These are phyloP conservation scores for Urochloa ruziziensis DNA, from an alignment of 176 grass and related monocot genomes.

Conservation along the genomic window DNA sequence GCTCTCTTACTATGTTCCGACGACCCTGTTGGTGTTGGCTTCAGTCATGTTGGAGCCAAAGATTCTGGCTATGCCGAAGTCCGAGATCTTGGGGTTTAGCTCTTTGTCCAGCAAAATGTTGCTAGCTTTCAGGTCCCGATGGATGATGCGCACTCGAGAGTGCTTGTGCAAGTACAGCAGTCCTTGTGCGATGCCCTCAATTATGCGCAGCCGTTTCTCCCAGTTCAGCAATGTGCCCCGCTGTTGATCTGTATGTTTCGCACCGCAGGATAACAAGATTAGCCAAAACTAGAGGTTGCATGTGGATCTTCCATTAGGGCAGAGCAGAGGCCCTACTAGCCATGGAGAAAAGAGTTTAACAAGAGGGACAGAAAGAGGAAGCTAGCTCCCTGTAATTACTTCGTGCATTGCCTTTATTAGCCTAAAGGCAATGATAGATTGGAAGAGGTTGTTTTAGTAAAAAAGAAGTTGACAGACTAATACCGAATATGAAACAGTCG, in stretches of 20 bases:
- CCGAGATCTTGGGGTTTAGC: conserved; percentile 48
- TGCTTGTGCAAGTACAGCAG: conserved; percentile 54
- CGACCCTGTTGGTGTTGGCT: conserved; percentile 50
- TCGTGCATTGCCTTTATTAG: too few species aligned
- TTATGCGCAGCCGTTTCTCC: conserved; percentile 25
- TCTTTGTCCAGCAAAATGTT: conserved; percentile 41
- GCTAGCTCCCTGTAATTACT: too few species aligned
- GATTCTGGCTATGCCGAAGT: conserved; percentile 48
- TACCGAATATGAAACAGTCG: conserved; percentile 47
- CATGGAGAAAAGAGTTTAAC: too few species aligned
- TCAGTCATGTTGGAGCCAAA: conserved; percentile 42
- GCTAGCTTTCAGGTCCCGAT: conserved; percentile 49
- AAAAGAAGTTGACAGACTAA: too few species aligned
- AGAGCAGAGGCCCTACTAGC: too few species aligned
- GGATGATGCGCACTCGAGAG: conserved; percentile 45
- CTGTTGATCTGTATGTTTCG: neutral
- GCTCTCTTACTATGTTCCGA: conserved; percentile 30
- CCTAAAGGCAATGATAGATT: too few species aligned
- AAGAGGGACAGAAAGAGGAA: too few species aligned
- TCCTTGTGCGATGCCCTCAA: conserved; percentile 46
- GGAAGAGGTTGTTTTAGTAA: neutral
- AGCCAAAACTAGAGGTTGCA: neutral
- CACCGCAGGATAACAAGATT: too few species aligned
- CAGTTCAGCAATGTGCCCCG: conserved; percentile 1
- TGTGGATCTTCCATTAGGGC: too few species aligned